phyloP scores from a whole-genome alignment of 495 filamentous ascomycete species.

The Aspergillus mulundensis region DNA sequence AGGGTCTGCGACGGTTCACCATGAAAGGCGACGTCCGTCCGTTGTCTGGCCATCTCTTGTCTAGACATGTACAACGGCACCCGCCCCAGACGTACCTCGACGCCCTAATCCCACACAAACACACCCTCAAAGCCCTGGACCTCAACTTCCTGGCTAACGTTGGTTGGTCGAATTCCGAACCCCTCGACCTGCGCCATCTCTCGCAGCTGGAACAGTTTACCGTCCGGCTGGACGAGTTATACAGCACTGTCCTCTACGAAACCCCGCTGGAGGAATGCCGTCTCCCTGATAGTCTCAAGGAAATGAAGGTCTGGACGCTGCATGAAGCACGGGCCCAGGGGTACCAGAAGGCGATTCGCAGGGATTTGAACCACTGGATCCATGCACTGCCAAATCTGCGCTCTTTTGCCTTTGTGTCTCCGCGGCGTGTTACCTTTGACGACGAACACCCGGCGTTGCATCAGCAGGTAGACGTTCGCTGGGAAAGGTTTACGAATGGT shows the following conservation, averaged over 20 bases:
- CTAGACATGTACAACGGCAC: too few species aligned
- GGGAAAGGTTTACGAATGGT: background rate
- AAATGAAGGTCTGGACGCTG: background rate
- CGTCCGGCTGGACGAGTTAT: background rate
- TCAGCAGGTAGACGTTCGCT: background rate
- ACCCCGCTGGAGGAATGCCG: background rate
- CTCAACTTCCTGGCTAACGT: too few species aligned
- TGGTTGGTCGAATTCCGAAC: background rate
- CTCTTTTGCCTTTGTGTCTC: background rate
- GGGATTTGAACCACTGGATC: background rate
- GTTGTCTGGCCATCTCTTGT: too few species aligned
- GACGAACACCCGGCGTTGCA: background rate
- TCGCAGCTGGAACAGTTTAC: background rate
- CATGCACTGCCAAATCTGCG: background rate
- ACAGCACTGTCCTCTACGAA: background rate
- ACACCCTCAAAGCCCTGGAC: background rate
- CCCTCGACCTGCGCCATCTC: background rate
- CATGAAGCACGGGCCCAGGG: background rate
- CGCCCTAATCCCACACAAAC: background rate
- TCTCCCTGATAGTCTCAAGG: background rate
- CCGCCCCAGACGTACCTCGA: background rate
- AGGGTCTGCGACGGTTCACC: background rate
- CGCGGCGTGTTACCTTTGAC: background rate
- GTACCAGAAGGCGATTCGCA: background rate
- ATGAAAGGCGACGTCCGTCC: background rate